Evolutionary conservation across 495 filamentous ascomycete species (phyloP), one percentile per base, ranked within the genome.

Genomic region (Pyrenopolyporus hunteri): DNA sequence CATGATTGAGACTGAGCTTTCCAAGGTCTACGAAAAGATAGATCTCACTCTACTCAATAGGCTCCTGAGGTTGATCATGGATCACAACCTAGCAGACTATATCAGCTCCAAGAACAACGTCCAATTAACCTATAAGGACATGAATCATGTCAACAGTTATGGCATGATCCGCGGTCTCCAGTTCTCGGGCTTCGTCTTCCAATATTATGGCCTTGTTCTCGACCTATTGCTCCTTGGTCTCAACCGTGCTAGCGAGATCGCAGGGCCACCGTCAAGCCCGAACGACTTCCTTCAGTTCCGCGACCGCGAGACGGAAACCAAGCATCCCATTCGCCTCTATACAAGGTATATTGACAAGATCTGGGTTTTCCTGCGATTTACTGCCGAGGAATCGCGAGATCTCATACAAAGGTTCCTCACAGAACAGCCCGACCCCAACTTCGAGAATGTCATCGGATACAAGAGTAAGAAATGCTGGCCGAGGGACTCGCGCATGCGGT

Each of bases 401-500:
- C 81, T 99, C 16, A 98, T 99, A 45, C 95, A 99, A 69, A 88
- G 95, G 9, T 99, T 98, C 83, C 78, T 99, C 59, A 99, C 95
- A 1, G 95, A 98, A 71, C 93, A 98, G 64, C 95, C 95, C 0
- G 95, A 99, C 76, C 95, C 95, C 2, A 99, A 99, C 73, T 99
- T 99, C 57, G 95, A 98, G 76, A 99, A 99, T 66, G 95, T 98
- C 35, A 97, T 99, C 63, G 94, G 94, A 0, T 99, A 98, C 75
- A 89, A 90, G 76, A 99, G 96, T 75, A 99, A 98, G 81, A 99
- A 98, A 74, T 99, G 95, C 75, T 99, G 95, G 95, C 95, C 95
- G 13, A 85, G 95, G 47, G 95, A 99, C 71, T 96, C 92, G 7
- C 83, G 95, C 20, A 99, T 99, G 95, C 86, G 95, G 20, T 76